These are phyloP conservation scores for Omphalotus olearius DNA, from an alignment of 1,284 basidiomycete genomes.

Conservation along the genomic window DNA sequence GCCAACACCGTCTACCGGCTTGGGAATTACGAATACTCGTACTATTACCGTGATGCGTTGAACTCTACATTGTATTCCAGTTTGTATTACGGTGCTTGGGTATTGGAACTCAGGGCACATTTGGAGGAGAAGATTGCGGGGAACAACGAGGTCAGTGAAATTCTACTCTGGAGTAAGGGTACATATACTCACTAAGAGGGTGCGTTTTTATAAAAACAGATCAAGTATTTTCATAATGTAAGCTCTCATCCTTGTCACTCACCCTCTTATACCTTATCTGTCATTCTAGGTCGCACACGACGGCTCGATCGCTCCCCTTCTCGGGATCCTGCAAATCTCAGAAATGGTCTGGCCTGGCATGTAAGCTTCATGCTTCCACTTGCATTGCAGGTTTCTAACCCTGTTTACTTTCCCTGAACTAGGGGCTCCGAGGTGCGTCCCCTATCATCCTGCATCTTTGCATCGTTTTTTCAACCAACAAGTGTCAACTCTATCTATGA, in stretches of 20 bases:
- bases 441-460: no score
- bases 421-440: conserved; percentile 33
- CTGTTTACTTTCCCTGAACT: background rate
- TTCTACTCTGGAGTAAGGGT: background rate
- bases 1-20: conserved; percentile 41
- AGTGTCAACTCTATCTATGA: no score
- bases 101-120: conserved; percentile 36
- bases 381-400: background rate
- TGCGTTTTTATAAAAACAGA: background rate
- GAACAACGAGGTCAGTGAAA: conserved; percentile 23
- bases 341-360: conserved; percentile 50
- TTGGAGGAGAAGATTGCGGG: conserved; percentile 31
- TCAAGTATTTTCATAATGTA: conserved; percentile 41
- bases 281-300: conserved; percentile 37
- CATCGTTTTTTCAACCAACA: no score
- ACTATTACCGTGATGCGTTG: conserved; percentile 37
- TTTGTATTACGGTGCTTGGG: conserved; percentile 38
- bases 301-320: conserved; percentile 39
- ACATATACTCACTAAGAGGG: background rate
- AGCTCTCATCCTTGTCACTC: conserved; percentile 5
- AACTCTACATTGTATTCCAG: conserved; percentile 35
- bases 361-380: conserved; percentile 17
- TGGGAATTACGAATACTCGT: conserved; percentile 46
- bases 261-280: background rate
- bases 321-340: conserved; percentile 41